These are phyloP conservation scores for Chalaropsis ovoidea DNA, from an alignment of 2,329 filamentous ascomycete species.

Conservation along the genomic window DNA sequence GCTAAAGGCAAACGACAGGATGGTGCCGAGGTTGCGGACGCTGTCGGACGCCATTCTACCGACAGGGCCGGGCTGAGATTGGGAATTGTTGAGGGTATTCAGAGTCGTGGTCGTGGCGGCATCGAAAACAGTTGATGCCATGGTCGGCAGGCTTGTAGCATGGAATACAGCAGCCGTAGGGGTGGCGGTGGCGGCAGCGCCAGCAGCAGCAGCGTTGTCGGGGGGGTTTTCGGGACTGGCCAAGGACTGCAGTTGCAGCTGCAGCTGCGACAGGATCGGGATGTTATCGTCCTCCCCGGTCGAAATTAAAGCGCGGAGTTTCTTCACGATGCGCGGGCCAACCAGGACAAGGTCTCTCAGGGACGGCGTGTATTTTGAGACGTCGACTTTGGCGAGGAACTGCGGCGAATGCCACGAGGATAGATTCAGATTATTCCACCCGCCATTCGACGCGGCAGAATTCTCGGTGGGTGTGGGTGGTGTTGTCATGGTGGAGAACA, in stretches of 20 bases:
- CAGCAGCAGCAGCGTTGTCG: not conserved
- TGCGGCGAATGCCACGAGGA: constrained; percentile 38
- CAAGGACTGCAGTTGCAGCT: constrained; percentile 11
- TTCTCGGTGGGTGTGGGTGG: constrained; percentile 4
- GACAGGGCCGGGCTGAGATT: constrained; percentile 29
- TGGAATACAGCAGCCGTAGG: not conserved
- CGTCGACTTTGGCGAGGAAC: constrained; percentile 38
- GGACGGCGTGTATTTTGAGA: constrained; percentile 52
- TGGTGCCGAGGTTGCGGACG: constrained; percentile 63
- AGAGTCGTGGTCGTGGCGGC: not conserved
- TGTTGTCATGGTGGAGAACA: constrained; percentile 3
- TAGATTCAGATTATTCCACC: constrained; percentile 34
- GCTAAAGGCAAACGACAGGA: constrained; percentile 84
- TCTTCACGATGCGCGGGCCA: constrained; percentile 59
- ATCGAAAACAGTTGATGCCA: constrained; percentile 13
- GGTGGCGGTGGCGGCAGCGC: not conserved
- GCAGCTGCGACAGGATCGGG: constrained; percentile 25
- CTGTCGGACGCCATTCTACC: constrained; percentile 48
- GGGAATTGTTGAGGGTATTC: constrained; percentile 17
- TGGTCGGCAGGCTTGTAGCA: not conserved
- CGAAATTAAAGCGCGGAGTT: constrained; percentile 53
- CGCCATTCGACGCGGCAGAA: constrained; percentile 6
- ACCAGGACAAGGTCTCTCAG: constrained; percentile 59
- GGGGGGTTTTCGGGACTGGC: not conserved
- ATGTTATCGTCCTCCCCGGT: constrained; percentile 16